Percentiles rank a stretch among this genome's conserved stretches.
Evolutionary conservation across 305 asterid genomes (phyloP).

Genomic region (Striga hermonthica): DNA sequence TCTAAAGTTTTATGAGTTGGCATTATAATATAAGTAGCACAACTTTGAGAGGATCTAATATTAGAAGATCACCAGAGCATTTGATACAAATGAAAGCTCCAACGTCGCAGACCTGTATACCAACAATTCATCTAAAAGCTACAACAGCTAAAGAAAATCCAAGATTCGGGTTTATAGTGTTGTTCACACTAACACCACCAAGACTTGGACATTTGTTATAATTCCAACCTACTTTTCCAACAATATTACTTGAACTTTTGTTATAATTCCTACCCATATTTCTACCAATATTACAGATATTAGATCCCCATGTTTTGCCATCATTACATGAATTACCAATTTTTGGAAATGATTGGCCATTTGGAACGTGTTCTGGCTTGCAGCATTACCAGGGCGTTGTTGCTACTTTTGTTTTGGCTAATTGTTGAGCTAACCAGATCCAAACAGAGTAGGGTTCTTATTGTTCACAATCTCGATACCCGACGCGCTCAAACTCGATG

Average conservation of each 20-base stretch:
- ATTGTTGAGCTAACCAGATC: constrained; percentile 72
- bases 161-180: too few relatives aligned
- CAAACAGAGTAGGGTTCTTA: constrained; percentile 80
- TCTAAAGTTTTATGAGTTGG: too few relatives aligned
- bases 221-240: too few relatives aligned
- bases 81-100: too few relatives aligned
- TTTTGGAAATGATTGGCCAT: constrained; percentile 71
- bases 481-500: constrained; percentile 35
- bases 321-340: constrained; percentile 36
- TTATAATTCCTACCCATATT: constrained; percentile 33
- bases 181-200: constrained; percentile 33
- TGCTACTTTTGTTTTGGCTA: constrained; percentile 57
- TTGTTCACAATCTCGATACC: constrained; percentile 51
- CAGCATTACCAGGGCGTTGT: constrained; percentile 48
- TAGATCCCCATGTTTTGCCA: constrained; percentile 44
- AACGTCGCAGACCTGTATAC: too few relatives aligned
- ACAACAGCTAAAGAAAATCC: too few relatives aligned
- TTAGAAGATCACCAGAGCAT: too few relatives aligned
- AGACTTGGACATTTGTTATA: constrained; percentile 6
- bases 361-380: constrained; percentile 45
- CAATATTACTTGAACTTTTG: constrained; percentile 26
- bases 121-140: too few relatives aligned
- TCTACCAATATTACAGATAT: constrained; percentile 23
- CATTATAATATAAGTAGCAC: too few relatives aligned
- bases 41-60: too few relatives aligned